phyloP scores from a whole-genome alignment of 768 basidiomycete species.

The Leccinum subtestaceum region DNA sequence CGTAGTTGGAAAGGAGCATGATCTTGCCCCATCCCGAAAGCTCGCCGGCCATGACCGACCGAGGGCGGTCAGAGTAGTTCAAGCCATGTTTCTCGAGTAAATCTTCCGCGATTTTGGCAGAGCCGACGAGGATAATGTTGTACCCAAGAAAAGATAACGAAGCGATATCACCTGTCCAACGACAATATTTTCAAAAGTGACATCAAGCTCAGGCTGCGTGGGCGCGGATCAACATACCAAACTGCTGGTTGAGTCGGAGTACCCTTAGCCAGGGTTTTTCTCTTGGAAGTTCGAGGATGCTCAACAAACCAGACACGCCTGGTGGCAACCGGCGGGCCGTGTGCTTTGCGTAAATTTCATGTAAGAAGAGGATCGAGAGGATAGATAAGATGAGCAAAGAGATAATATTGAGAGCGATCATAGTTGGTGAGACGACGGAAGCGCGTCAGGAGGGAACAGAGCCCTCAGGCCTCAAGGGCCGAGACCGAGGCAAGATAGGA shows the following conservation, averaged over 20 bases:
- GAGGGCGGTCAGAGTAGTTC: constrained; percentile 38
- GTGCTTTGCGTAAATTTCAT: background rate
- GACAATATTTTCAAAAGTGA: background rate
- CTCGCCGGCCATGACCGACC: constrained; percentile 20
- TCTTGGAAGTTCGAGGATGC: constrained; percentile 11
- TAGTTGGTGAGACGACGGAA: no score
- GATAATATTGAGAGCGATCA: no score
- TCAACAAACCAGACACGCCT: constrained; percentile 10
- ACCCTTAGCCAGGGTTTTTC: constrained; percentile 13
- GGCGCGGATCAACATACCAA: constrained; percentile 7
- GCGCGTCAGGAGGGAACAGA: no score
- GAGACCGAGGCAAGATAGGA: no score
- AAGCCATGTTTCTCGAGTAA: constrained; percentile 44
- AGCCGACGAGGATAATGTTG: constrained; percentile 43
- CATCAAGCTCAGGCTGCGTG: background rate
- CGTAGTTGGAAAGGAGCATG: constrained; percentile 15
- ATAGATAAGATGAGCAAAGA: background rate
- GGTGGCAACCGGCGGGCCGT: constrained; percentile 12
- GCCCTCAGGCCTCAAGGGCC: no score
- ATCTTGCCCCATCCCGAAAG: constrained; percentile 22
- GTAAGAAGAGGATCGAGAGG: background rate
- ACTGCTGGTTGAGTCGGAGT: constrained; percentile 7
- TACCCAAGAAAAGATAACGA: constrained; percentile 18
- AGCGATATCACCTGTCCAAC: constrained; percentile 14
- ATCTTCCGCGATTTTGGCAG: constrained; percentile 39